Conservation (phyloP, 495 filamentous ascomycete species). For the Hypoxylon fuscum region DNA sequence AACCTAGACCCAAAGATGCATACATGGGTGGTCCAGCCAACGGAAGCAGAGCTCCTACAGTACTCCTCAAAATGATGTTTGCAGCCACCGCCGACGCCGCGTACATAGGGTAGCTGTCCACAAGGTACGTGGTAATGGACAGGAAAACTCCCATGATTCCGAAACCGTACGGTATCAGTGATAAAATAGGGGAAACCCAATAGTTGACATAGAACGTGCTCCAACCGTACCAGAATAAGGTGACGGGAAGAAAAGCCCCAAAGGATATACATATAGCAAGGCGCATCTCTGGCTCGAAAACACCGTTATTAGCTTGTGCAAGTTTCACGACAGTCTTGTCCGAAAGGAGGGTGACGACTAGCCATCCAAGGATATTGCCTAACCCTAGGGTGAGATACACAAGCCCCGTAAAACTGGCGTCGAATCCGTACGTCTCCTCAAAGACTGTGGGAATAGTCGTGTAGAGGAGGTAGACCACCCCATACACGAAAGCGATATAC, state of each 20-base stretch:
- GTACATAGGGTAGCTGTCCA: conserved; percentile 64
- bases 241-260: conserved; percentile 49
- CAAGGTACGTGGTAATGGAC: conserved; percentile 63
- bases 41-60: conserved; percentile 64
- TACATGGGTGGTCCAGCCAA: conserved; percentile 65
- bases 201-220: conserved; percentile 25
- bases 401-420: conserved; percentile 47
- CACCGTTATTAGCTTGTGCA: conserved; percentile 57
- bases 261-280: conserved; percentile 52
- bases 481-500: conserved; percentile 80
- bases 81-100: conserved; percentile 66
- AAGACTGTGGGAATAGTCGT: conserved; percentile 73
- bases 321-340: conserved; percentile 53
- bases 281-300: conserved; percentile 67
- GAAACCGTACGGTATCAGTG: conserved; percentile 56
- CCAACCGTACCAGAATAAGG: conserved; percentile 62
- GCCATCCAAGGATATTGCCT: conserved; percentile 51
- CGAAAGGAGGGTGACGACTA: conserved; percentile 47
- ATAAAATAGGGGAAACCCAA: conserved; percentile 60
- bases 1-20: conserved; percentile 59
- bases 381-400: conserved; percentile 58
- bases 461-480: conserved; percentile 80
- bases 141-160: conserved; percentile 62
- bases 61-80: conserved; percentile 58
- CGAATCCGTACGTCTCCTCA: conserved; percentile 59